These are phyloP conservation scores for Sphagnum tenellum DNA, from an alignment of 225 moss, liverwort and hornwort species.

Conservation along the genomic window DNA sequence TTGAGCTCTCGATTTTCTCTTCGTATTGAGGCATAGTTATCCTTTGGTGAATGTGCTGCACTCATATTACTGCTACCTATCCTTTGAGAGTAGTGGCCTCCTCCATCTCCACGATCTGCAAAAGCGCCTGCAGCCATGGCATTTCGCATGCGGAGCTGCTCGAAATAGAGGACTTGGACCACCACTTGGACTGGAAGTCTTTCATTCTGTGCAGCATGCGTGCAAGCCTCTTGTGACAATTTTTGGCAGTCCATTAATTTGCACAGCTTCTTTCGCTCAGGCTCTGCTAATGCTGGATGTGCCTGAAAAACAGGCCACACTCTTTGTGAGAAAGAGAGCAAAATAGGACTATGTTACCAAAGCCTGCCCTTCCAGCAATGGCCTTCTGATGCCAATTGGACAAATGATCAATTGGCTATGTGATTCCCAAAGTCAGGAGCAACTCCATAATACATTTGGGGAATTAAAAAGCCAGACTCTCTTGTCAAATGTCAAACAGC, in stretches of 20 bases:
- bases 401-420: no score
- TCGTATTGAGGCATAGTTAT: slow-evolving; percentile 81
- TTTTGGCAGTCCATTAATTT: slow-evolving; percentile 99
- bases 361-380: no score
- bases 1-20: slow-evolving; percentile 93
- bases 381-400: no score
- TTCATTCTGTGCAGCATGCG: slow-evolving; percentile 97
- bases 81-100: slow-evolving; percentile 42
- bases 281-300: slow-evolving; percentile 73
- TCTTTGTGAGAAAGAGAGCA: neutral
- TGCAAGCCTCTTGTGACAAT: slow-evolving; percentile 94
- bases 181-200: slow-evolving; percentile 93
- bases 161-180: slow-evolving; percentile 97
- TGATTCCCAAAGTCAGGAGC: no score
- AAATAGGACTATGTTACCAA: no score
- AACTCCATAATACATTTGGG: no score
- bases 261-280: slow-evolving; percentile 90
- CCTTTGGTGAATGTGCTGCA: slow-evolving; percentile 75
- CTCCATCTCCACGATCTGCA: slow-evolving; percentile 44
- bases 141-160: slow-evolving; percentile 88
- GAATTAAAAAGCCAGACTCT: no score
- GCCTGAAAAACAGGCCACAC: slow-evolving; percentile 37
- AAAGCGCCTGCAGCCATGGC: slow-evolving; percentile 57
- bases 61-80: slow-evolving; percentile 69
- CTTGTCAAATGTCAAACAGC: no score